Evolutionary conservation across 1,139 yeast species (phyloP).

Genomic region (Yamadazyma dushanensis): DNA sequence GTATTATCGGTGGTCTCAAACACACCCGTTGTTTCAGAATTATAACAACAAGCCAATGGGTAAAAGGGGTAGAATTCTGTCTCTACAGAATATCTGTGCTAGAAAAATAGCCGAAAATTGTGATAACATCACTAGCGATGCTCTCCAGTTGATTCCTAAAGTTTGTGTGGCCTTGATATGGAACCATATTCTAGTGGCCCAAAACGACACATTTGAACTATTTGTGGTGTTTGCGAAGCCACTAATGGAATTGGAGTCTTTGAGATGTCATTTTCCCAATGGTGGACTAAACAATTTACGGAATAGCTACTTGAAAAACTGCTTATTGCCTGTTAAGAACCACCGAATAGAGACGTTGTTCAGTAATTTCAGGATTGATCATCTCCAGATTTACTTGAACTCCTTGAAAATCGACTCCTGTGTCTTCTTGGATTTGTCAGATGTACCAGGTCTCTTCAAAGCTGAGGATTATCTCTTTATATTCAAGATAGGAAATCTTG

Average conservation of each 20-base stretch:
- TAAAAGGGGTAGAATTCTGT: constrained; percentile 9
- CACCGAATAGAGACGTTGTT: constrained; percentile 39
- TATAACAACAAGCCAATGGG: constrained; percentile 4
- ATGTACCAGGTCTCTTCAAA: constrained; percentile 10
- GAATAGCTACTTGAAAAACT: constrained; percentile 10
- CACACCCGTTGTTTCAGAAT: constrained; percentile 10
- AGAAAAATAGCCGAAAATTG: constrained; percentile 29
- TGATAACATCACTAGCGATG: constrained; percentile 19
- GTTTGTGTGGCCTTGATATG: constrained; percentile 34
- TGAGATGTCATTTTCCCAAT: constrained; percentile 27
- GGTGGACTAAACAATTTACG: constrained; percentile 7
- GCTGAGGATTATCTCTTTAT: constrained; percentile 28
- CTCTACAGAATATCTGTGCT: constrained; percentile 24
- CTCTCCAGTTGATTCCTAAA: constrained; percentile 29
- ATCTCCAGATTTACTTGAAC: constrained; percentile 21
- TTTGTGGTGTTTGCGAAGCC: constrained; percentile 29
- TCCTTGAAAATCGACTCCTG: constrained; percentile 8
- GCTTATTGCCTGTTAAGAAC: constrained; percentile 10
- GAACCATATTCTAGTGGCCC: constrained; percentile 25
- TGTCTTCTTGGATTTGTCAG: constrained; percentile 14
- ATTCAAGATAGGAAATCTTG: constrained; percentile 30
- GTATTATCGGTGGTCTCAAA: constrained; percentile 21
- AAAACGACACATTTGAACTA: constrained; percentile 31
- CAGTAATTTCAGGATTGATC: constrained; percentile 25
- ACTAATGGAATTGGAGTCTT: constrained; percentile 19